Evolutionary conservation across 208 protist species (phyloP), one percentile per base, ranked within the genome.

Genomic region (Wallacemonas sp.): DNA sequence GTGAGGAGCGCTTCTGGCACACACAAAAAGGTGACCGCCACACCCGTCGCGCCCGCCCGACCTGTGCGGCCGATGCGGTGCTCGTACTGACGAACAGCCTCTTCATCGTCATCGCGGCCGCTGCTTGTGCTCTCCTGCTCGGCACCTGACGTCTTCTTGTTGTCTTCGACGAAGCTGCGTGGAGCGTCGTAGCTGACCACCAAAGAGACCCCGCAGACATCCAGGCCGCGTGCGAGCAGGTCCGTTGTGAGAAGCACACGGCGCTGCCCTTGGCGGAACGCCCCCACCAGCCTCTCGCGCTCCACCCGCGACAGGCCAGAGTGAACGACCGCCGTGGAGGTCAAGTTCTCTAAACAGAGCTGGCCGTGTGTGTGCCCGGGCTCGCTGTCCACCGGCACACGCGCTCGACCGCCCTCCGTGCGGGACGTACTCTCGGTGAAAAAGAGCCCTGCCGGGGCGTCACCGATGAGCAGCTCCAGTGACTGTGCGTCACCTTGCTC

Each of bases 171-270:
- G 21, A 36, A 51, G 31, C 39, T 12, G 39, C 53, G 55, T 42
- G 98, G 98, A 44, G 99, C 51, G 60, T 99, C 98, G 80, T 98
- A 99, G 91, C 99, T 99, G 45, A 99, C 84, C 14, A 99, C 98
- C 26, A 99, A 84, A 4, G 86, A 93, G 8, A 99, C 90, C 26
- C 96, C 91, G 28, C 92, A 79, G n/a, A 99, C 96, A 77, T 99
- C 97, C 17, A 98, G 72, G 27, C 95, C 95, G 41, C 96, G 77
- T 4, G 95, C 90, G 15, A 94, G 86, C 9, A 99, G 45, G 76
- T 99, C 98, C 1, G 98, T 99, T 1, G 98, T 98, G 49, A 99
- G 91, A 2, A 99, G 84, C 22, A 99, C 98, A 28, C 93, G 81
- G 1, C 84, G 83, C 65, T 97, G 80, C 2, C 97, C 96, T 2